Base-by-base conservation (phyloP, 805 yeast species). In the Millerago galiae region DNA sequence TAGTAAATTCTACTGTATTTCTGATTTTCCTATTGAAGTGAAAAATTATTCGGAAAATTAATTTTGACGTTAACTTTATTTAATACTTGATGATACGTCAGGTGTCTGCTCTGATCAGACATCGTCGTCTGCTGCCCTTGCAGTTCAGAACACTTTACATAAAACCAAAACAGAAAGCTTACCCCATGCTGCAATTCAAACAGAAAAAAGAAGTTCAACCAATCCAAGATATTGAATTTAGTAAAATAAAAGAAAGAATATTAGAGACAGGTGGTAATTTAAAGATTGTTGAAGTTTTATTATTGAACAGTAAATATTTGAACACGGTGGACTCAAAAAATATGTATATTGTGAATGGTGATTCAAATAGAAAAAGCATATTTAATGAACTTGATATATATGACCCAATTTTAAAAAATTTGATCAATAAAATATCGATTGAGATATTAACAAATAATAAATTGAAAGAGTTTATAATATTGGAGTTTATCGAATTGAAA, bases 251-350 rank as follows among this genome's bases (percentile, higher is more conserved):
- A 10, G 24, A 34, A 10, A n/a, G 26, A 34, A 38, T 47, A 7
- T 5, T 27, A 11, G 44, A 44, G 16, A 47, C 50, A 2, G 50
- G 42, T 32, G 50, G 48, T 15, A 47, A 47, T 38, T 26, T 47
- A 16, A 38, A 35, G 11, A 14, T 36, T 5, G 15, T 34, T 3
- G 50, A 47, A 24, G 26, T 47, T 8, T 5, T 47, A 2, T 21
- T 29, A 13, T 29, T 44, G 25, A 38, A 44, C 10, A 3, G 24
- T 8, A 41, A 42, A 21, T 18, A 32, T 13, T 18, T n/a, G 15
- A 24, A 17, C 8, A 15, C 30, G 10, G 18, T 15, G 3, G 29
- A 27, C 5, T 5, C 16, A 6, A 31, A 31, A 24, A 31, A 21
- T 8, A 5, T 15, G 24, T 17, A 35, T 14, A 27, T 25, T 18